Evolutionary conservation across 768 basidiomycete genomes (phyloP).

Genomic region (Postia placenta): DNA sequence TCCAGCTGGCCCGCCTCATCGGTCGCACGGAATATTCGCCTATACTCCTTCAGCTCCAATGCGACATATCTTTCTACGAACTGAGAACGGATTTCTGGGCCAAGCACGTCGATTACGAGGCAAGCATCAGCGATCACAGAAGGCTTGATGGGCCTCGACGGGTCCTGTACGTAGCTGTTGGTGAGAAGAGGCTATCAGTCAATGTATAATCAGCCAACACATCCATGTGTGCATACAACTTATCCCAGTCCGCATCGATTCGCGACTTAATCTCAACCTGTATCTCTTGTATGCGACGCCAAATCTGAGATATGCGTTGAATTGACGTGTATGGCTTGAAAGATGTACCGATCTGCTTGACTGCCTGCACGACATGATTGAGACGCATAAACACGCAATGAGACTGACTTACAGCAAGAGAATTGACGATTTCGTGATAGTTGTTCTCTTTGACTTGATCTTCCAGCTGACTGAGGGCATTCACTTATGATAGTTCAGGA

Average conservation of each 20-base stretch:
- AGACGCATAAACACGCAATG: conserved; percentile 3
- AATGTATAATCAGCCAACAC: not conserved
- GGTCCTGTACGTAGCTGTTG: conserved; percentile 76
- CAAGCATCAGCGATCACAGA: conserved; percentile 76
- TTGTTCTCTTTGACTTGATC: conserved; percentile 70
- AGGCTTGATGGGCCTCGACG: conserved; percentile 54
- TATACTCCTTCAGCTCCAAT: conserved; percentile 90
- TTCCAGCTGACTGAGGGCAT: conserved; percentile 76
- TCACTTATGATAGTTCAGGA: conserved; percentile 43
- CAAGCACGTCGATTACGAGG: conserved; percentile 83
- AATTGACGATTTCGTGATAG: conserved; percentile 81
- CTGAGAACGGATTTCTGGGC: conserved; percentile 72
- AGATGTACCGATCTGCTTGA: conserved; percentile 75
- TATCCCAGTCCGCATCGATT: conserved; percentile 88
- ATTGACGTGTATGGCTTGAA: conserved; percentile 80
- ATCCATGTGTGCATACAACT: conserved; percentile 60
- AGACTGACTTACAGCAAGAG: conserved; percentile 62
- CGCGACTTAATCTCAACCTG: conserved; percentile 78
- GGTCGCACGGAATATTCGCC: conserved; percentile 86
- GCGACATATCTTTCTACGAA: conserved; percentile 86
- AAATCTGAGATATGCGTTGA: conserved; percentile 69
- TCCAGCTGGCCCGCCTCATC: conserved; percentile 97
- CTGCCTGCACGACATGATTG: conserved; percentile 46
- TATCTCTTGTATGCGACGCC: conserved; percentile 73
- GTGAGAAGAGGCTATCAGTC: not conserved